These are phyloP conservation scores for Boletus patriciae DNA, from an alignment of 768 basidiomycete genomes.

Conservation along the genomic window DNA sequence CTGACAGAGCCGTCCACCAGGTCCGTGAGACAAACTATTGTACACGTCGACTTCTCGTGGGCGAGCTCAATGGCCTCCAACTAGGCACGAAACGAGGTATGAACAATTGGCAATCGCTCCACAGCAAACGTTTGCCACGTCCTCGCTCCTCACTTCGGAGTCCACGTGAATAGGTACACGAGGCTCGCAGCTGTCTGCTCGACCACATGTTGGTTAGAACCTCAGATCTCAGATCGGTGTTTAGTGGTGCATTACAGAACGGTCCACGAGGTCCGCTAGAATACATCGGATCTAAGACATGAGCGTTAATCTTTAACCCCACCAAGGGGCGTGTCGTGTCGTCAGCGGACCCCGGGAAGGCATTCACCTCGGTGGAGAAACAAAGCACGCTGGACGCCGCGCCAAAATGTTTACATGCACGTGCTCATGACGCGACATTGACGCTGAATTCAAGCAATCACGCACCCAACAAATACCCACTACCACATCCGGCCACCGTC, in stretches of 20 bases:
- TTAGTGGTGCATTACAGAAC: background rate
- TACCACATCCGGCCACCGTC: conserved; percentile 34
- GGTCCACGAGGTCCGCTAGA: conserved; percentile 7
- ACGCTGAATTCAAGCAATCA: conserved; percentile 1
- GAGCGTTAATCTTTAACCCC: conserved; percentile 9
- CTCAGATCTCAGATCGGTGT: conserved; percentile 5
- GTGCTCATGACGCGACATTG: conserved; percentile 6
- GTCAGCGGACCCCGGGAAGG: background rate
- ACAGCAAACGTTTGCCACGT: conserved; percentile 1
- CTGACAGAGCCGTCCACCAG: background rate
- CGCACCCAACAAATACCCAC: conserved; percentile 14
- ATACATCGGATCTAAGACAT: conserved; percentile 12
- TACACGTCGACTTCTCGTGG: background rate
- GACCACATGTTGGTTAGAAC: background rate
- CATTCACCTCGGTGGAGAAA: background rate
- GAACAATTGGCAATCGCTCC: background rate
- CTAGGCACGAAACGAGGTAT: background rate
- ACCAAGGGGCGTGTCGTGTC: background rate
- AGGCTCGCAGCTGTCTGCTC: background rate
- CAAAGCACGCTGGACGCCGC: background rate
- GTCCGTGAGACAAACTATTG: background rate
- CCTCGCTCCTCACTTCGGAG: background rate
- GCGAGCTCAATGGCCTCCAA: background rate
- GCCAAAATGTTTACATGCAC: conserved; percentile 7
- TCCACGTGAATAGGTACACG: background rate